Conservation (phyloP, 1,284 basidiomycete species). For the Mrakiaceae sp. region DNA sequence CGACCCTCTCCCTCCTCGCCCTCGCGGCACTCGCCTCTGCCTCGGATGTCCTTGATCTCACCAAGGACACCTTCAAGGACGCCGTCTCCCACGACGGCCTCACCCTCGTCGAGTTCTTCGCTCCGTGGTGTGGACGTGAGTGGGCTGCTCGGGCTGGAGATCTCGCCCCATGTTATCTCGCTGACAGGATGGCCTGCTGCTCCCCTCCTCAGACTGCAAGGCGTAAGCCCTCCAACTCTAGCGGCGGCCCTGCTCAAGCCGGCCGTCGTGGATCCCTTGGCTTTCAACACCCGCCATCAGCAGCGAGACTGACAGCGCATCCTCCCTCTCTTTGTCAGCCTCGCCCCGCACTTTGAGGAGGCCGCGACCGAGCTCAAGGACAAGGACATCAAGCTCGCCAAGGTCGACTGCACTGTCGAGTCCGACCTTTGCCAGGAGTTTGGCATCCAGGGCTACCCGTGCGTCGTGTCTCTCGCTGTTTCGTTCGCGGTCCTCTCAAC, state of each 20-base stretch:
- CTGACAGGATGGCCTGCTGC: conserved; percentile 10
- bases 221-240: conserved; percentile 31
- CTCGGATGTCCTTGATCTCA: conserved; percentile 66
- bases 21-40: conserved; percentile 45
- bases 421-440: conserved; percentile 74
- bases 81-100: conserved; percentile 54
- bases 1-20: conserved; percentile 38
- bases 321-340: conserved; percentile 23
- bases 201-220: conserved; percentile 63
- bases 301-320: neutral
- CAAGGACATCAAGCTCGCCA: conserved; percentile 83
- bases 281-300: neutral
- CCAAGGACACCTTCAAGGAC: conserved; percentile 50
- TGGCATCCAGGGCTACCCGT: conserved; percentile 87
- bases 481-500: neutral
- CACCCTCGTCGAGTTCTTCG: conserved; percentile 86
- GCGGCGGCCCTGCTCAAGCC: no score
- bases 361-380: conserved; percentile 81
- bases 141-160: neutral
- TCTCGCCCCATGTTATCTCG: no score
- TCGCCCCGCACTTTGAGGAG: conserved; percentile 90
- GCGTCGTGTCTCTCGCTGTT: conserved; percentile 30
- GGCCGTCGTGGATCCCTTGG: no score
- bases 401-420: conserved; percentile 62
- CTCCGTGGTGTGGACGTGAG: conserved; percentile 56